A percentile compares a stretch with the other conserved stretches of the same genome.
Evolutionary conservation across 169 alveolate species (phyloP).

Genomic region (Cryptosporidium bovis): DNA sequence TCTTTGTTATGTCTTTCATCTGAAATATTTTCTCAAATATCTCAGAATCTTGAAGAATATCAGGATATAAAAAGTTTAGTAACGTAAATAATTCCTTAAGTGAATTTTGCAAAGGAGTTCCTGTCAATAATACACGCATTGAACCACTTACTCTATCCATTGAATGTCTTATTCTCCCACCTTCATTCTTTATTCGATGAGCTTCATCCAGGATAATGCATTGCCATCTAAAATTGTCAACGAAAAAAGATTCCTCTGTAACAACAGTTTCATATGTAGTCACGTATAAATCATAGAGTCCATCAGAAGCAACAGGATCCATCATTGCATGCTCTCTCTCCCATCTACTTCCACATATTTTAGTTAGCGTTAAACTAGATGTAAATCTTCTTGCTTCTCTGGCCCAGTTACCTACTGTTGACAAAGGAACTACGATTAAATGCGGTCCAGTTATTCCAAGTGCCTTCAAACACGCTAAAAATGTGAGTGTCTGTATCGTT

Average conservation of each 20-base stretch:
- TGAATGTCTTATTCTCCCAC: slow-evolving; percentile 93
- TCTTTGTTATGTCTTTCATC: slow-evolving; percentile 70
- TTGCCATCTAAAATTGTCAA: slow-evolving; percentile 91
- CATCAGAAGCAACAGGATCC: slow-evolving; percentile 81
- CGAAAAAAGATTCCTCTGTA: slow-evolving; percentile 90
- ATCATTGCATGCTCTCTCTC: slow-evolving; percentile 89
- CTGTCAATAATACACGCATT: slow-evolving; percentile 92
- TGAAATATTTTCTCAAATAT: slow-evolving; percentile 92
- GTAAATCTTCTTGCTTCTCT: slow-evolving; percentile 91
- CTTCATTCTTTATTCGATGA: slow-evolving; percentile 97
- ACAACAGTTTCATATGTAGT: slow-evolving; percentile 93
- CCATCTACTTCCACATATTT: slow-evolving; percentile 88
- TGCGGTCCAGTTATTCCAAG: slow-evolving; percentile 91
- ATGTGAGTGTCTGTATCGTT: slow-evolving; percentile 90
- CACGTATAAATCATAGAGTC: slow-evolving; percentile 88
- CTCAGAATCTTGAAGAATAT: slow-evolving; percentile 93
- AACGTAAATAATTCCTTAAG: slow-evolving; percentile 94
- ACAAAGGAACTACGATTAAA: slow-evolving; percentile 94
- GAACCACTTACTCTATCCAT: slow-evolving; percentile 89
- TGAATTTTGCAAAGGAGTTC: slow-evolving; percentile 96
- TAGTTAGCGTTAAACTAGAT: slow-evolving; percentile 87
- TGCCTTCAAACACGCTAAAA: slow-evolving; percentile 82
- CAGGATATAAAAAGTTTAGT: slow-evolving; percentile 96
- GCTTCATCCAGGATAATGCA: slow-evolving; percentile 98
- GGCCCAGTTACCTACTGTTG: slow-evolving; percentile 96